Evolutionary conservation across 1,284 basidiomycete genomes (phyloP).

Genomic region (Cutaneotrichosporon mucoides): DNA sequence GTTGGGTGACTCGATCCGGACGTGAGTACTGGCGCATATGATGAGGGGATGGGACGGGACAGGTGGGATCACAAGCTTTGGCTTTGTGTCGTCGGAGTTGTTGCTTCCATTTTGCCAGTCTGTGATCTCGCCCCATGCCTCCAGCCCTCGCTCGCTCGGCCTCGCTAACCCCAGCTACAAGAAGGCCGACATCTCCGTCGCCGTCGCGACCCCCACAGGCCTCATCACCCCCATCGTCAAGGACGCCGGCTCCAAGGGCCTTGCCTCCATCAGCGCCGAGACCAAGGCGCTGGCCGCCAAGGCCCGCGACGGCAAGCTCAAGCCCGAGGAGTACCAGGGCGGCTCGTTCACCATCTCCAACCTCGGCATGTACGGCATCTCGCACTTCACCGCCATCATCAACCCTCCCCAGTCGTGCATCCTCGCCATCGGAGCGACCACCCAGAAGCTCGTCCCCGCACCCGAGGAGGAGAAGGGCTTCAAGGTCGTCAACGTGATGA

Average conservation of each 20-base stretch:
- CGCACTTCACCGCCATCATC: slow-evolving; percentile 98
- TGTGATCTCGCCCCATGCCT: too few relatives aligned
- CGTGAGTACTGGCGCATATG: slow-evolving; percentile 56
- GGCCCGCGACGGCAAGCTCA: slow-evolving; percentile 93
- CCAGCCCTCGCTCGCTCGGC: too few relatives aligned
- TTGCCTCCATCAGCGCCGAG: slow-evolving; percentile 86
- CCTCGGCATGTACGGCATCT: slow-evolving; percentile 95
- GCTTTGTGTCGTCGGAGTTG: too few relatives aligned
- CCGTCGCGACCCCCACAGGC: slow-evolving; percentile 92
- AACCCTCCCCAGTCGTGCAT: slow-evolving; percentile 98
- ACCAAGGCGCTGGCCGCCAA: slow-evolving; percentile 90
- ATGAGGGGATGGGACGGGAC: too few relatives aligned
- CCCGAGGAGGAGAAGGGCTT: slow-evolving; percentile 79
- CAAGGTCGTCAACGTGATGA: slow-evolving; percentile 89
- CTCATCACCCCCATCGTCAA: slow-evolving; percentile 98
- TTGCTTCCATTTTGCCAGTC: too few relatives aligned
- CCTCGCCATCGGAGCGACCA: slow-evolving; percentile 88
- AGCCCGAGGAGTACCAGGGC: slow-evolving; percentile 96
- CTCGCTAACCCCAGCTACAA: slow-evolving; percentile 63
- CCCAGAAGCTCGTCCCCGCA: slow-evolving; percentile 79
- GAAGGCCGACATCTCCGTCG: slow-evolving; percentile 94
- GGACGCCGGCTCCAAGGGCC: slow-evolving; percentile 85
- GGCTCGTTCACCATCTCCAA: slow-evolving; percentile 99
- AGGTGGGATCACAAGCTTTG: too few relatives aligned
- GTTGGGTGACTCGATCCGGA: slow-evolving; percentile 92